phyloP scores from a whole-genome alignment of 2,329 filamentous ascomycete species.

The Apiospora sp. region DNA sequence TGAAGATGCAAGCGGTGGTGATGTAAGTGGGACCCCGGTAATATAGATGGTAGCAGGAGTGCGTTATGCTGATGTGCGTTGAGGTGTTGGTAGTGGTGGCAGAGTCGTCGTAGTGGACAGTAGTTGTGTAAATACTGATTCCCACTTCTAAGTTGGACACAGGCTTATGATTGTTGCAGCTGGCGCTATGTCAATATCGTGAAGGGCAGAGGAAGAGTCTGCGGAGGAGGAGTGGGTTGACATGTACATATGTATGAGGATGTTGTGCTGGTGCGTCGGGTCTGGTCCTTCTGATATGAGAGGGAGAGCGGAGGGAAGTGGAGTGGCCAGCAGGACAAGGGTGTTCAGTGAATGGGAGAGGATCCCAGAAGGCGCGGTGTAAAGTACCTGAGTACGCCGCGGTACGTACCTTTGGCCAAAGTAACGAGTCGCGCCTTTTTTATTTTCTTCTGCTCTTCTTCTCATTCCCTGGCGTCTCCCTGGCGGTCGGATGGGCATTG shows the following conservation, averaged over 20 bases:
- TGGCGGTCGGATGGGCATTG: slow-evolving; percentile 22
- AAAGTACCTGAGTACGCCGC: slow-evolving; percentile 11
- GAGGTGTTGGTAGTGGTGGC: background rate
- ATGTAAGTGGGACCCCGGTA: slow-evolving; percentile 17
- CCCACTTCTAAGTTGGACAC: background rate
- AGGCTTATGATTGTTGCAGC: slow-evolving; percentile 9
- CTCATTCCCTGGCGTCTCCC: slow-evolving; percentile 16
- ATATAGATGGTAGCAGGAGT: background rate
- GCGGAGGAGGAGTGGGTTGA: slow-evolving; percentile 40
- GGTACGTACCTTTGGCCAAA: slow-evolving; percentile 12
- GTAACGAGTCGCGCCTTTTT: slow-evolving; percentile 22
- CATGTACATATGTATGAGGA: slow-evolving; percentile 41
- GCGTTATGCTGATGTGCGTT: background rate
- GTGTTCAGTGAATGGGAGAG: slow-evolving; percentile 21
- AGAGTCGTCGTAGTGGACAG: slow-evolving; percentile 7
- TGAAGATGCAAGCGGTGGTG: slow-evolving; percentile 20
- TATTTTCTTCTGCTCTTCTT: background rate
- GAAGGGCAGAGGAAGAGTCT: slow-evolving; percentile 20
- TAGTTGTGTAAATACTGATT: slow-evolving; percentile 3
- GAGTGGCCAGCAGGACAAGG: slow-evolving; percentile 25
- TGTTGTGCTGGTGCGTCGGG: slow-evolving; percentile 26
- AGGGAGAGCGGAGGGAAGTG: slow-evolving; percentile 24
- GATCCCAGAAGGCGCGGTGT: slow-evolving; percentile 25
- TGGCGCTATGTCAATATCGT: slow-evolving; percentile 24
- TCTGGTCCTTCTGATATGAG: slow-evolving; percentile 29